Base-by-base conservation (phyloP, 2,329 filamentous ascomycete species). In the Alternaria arborescens region DNA sequence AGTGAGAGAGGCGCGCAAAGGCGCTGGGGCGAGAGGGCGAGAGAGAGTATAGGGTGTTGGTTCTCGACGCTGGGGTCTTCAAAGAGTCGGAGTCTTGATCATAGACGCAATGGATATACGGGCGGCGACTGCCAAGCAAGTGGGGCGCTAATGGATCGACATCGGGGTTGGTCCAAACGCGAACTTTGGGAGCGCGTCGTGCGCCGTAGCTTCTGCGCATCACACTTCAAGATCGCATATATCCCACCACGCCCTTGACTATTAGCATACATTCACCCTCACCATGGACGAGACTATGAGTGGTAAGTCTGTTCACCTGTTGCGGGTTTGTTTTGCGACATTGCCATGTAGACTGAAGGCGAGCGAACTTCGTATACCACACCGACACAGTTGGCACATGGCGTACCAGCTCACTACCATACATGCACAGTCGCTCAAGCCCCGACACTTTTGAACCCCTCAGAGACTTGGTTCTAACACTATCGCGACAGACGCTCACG, bases 1-100 rank as follows among this genome's bases (percentile, higher is more conserved):
- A 47, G 40, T 52, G 47, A 18, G 60, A 60, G 64, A 55, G 50
- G 46, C 50, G 51, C 20, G 24, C 28, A 61, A 51, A 62, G 52
- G 59, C 51, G 55, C 57, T 54, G 60, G 52, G 47, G 62, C 60
- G 66, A 59, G 59, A 66, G 71, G 70, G 71, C 72, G 60, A 26
- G 28, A 48, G 62, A 67, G 65, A 57, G 65, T 57, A 56, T 52
- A 48, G 65, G 67, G 70, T 64, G 55, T 56, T 64, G 73, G 71
- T 78, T 75, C 76, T 70, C 66, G 76, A 78, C 76, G 73, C 76
- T 72, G 76, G 48, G 76, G 76, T 77, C 76, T 76, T 78, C 76
- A 72, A 78, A 78, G 76, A 75, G 73, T 48, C 24, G 34, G 51
- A 70, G 58, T 51, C 36, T 18, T 48, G 61, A 51, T 66, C 38